Conservation (phyloP, 768 basidiomycete genomes). For the Macrolepiota fuliginosa region DNA sequence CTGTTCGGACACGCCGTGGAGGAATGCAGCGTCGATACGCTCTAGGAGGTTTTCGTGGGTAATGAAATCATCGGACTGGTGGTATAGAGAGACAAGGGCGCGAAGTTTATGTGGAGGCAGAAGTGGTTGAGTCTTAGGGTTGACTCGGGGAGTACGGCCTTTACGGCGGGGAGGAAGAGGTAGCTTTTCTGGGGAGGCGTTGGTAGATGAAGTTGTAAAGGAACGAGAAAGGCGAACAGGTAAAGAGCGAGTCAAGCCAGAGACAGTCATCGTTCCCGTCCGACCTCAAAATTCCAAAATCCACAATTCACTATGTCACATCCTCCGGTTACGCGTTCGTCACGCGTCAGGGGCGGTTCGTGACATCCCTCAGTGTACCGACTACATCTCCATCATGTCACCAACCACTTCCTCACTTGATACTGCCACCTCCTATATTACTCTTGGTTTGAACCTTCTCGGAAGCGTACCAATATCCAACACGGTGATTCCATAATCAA, state of each 20-base stretch:
- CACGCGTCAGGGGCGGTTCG: too few species aligned
- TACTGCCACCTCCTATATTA: not conserved
- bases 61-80: conserved; percentile 70
- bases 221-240: conserved; percentile 1
- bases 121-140: conserved; percentile 23
- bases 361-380: too few species aligned
- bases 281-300: too few species aligned
- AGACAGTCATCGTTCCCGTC: conserved; percentile 1
- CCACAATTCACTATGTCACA: not conserved
- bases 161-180: conserved; percentile 4
- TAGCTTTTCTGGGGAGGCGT: not conserved
- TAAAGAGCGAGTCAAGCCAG: not conserved
- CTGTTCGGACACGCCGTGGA: conserved; percentile 17
- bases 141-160: conserved; percentile 15
- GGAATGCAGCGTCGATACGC: conserved; percentile 65
- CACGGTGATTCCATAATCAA: not conserved
- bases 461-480: not conserved
- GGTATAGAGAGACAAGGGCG: conserved; percentile 75
- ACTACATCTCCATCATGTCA: not conserved
- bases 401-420: not conserved
- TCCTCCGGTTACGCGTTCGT: too few species aligned
- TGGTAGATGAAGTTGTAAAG: not conserved
- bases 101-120: conserved; percentile 62
- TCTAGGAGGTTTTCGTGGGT: conserved; percentile 65
- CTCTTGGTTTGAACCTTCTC: not conserved